Percentiles rank a stretch among this genome's conserved stretches.
These are phyloP conservation scores for Haberlea rhodopensis DNA, from an alignment of 257 asterid genomes.

Conservation along the genomic window DNA sequence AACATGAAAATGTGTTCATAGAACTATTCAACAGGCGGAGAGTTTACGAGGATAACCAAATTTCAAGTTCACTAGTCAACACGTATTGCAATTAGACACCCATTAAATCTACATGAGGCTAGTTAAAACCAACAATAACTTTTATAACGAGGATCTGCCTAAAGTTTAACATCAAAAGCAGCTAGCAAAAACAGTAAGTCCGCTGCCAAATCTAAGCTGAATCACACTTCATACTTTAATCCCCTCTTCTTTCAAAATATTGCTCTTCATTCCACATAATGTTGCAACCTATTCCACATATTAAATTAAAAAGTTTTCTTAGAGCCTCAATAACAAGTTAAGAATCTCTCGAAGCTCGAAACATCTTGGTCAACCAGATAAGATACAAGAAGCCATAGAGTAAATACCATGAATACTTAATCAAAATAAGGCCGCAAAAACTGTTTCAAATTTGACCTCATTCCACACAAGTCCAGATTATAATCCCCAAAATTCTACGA, in stretches of 20 bases:
- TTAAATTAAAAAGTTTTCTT: background rate
- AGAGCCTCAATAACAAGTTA: background rate
- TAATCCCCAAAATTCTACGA: background rate
- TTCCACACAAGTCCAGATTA: background rate
- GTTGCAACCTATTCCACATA: constrained; percentile 1
- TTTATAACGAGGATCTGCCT: background rate
- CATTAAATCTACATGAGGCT: background rate
- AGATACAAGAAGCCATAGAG: background rate
- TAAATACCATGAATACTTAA: background rate
- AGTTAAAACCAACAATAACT: background rate
- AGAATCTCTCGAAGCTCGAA: background rate
- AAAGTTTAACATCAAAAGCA: background rate
- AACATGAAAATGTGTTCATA: background rate
- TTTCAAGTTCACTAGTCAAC: background rate
- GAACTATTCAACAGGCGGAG: background rate
- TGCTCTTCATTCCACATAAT: background rate
- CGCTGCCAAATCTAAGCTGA: background rate
- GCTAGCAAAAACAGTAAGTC: background rate
- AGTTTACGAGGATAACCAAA: background rate
- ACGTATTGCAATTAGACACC: background rate
- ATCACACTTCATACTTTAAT: background rate
- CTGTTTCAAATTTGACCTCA: background rate
- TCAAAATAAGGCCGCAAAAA: too few relatives aligned
- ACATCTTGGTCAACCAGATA: constrained; percentile 4
- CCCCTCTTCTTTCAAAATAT: constrained; percentile 1